Evolutionary conservation across 371 early-diverging fungal species (phyloP).

Genomic region (Catenaria anguillulae): DNA sequence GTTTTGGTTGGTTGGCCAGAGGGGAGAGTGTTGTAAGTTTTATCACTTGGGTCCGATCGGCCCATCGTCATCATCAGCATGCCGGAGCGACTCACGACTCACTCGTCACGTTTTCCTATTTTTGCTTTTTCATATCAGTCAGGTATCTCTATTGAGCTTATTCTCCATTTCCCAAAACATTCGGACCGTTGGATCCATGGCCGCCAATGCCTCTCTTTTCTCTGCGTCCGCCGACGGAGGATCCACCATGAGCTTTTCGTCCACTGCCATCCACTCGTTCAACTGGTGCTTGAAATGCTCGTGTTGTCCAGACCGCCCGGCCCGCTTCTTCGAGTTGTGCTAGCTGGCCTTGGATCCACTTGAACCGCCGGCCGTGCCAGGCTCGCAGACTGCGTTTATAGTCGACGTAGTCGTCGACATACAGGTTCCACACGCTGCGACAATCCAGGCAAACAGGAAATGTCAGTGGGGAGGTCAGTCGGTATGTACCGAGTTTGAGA

Average conservation of each 20-base stretch:
- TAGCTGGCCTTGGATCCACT: background rate
- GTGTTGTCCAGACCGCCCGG: background rate
- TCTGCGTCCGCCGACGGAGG: background rate
- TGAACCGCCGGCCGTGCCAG: background rate
- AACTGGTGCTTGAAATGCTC: background rate
- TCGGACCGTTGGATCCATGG: background rate
- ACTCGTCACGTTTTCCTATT: too few species aligned
- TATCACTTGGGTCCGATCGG: too few species aligned
- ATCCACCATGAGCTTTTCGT: background rate
- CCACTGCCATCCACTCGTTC: background rate
- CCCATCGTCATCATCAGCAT: too few species aligned
- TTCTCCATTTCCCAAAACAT: slow-evolving; percentile 3
- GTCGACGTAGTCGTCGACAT: background rate
- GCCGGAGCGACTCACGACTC: too few species aligned
- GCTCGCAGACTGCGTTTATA: background rate
- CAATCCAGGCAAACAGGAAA: too few species aligned
- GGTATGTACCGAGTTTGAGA: too few species aligned
- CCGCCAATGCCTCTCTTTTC: background rate
- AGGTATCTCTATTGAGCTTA: background rate
- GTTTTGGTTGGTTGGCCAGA: too few species aligned
- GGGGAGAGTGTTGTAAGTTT: too few species aligned
- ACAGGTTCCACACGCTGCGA: background rate
- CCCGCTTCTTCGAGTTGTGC: background rate
- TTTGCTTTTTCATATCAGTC: too few species aligned
- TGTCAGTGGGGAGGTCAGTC: too few species aligned